phyloP scores from a whole-genome alignment of 768 basidiomycete species.

The Serendipita vermifera region DNA sequence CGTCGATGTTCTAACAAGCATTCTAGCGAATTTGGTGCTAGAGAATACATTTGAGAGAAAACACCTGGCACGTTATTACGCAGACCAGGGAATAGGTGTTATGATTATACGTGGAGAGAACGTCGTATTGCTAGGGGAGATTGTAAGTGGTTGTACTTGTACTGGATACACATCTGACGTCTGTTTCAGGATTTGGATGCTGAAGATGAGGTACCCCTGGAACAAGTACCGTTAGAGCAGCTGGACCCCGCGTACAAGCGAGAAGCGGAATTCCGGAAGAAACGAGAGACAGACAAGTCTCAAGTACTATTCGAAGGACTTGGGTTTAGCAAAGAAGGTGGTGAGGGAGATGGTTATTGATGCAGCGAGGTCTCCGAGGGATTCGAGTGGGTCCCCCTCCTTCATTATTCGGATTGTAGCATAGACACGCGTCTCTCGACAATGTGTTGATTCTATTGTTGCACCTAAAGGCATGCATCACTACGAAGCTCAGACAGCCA shows the following conservation, averaged over 20 bases:
- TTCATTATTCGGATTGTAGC: constrained; percentile 17
- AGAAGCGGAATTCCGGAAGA: constrained; percentile 37
- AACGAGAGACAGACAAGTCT: constrained; percentile 71
- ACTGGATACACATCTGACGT: background rate
- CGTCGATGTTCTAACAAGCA: background rate
- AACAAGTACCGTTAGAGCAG: constrained; percentile 56
- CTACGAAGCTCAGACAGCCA: background rate
- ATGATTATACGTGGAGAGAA: constrained; percentile 97
- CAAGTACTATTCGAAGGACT: constrained; percentile 69
- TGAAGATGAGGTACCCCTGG: constrained; percentile 77
- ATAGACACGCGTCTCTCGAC: background rate
- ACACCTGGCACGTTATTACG: constrained; percentile 78
- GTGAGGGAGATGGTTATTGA: constrained; percentile 92
- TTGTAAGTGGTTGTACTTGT: constrained; percentile 45
- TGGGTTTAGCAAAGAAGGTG: constrained; percentile 90
- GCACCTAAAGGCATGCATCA: background rate
- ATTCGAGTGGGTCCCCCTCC: constrained; percentile 32
- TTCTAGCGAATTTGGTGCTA: constrained; percentile 94
- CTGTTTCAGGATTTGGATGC: constrained; percentile 67
- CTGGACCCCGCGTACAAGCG: constrained; percentile 47
- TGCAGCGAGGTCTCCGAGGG: background rate
- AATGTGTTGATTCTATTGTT: background rate
- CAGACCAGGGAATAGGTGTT: constrained; percentile 77
- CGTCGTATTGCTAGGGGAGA: constrained; percentile 91
- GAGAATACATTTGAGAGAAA: constrained; percentile 93